Base-by-base conservation (phyloP, 2,329 filamentous ascomycete genomes). In the Aspergillus calidoustus region DNA sequence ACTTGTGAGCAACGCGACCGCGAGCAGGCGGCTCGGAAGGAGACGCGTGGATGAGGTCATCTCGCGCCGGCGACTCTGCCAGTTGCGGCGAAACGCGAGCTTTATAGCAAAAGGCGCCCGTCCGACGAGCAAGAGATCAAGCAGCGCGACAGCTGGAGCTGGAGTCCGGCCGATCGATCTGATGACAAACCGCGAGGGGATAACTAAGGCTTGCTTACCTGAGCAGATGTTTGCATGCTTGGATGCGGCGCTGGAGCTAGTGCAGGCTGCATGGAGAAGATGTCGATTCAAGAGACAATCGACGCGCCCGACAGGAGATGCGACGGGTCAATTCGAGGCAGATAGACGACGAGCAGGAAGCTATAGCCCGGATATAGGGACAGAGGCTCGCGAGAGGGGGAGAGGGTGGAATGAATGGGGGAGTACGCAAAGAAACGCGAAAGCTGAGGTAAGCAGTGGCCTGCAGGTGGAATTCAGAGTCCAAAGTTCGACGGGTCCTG, bases 231-330 rank as follows among this genome's bases (percentile, higher is more conserved):
- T 70, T 81, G 80, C 77, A 80, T 80, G 68, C 73, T 76, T 70
- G 77, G 79, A 76, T 81, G 80, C 69, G 80, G 80, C 68, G 80
- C 80, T 72, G 80, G 80, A 63, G 80, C 80, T 71, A 82, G 72
- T 69, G 78, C 74, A 67, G 79, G 78, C 70, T 82, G 80, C 79
- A 80, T 80, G 65, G 61, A 67, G 66, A 51, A 46, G 52, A 65
- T 63, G 56, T 53, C 59, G 51, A 47, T 52, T 54, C 43, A 58
- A 58, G 48, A 50, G 56, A 66, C 59, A 64, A 59, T 65, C 47
- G 62, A 69, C 64, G 66, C 62, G 64, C 61, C 64, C 54, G 58
- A 52, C 60, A 48, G 50, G n/a, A 48, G 54, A 62, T 53, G 53
- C 31, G 51, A 59, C 44, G 28, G 30, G 59, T 65, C 64, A 63